phyloP scores from a whole-genome alignment of 306 rosid species.

The Carpinus viminea region DNA sequence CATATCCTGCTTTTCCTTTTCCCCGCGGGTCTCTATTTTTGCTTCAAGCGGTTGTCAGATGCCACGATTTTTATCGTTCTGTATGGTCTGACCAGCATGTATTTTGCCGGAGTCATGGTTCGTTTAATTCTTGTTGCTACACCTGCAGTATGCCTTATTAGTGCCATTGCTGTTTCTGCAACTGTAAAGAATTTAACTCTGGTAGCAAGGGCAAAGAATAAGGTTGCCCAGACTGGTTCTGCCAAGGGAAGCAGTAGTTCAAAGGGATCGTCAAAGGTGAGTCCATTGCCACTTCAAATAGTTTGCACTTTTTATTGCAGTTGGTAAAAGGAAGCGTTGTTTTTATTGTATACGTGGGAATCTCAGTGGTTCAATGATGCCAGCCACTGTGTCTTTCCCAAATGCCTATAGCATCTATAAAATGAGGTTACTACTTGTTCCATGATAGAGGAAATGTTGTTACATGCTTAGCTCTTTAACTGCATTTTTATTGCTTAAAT shows the following conservation, averaged over 20 bases:
- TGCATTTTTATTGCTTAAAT: neutral
- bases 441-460: neutral
- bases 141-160: slow-evolving; percentile 93
- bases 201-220: slow-evolving; percentile 63
- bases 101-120: slow-evolving; percentile 99
- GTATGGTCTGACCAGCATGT: slow-evolving; percentile 99
- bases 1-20: slow-evolving; percentile 90
- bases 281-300: slow-evolving; percentile 23
- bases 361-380: neutral
- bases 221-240: slow-evolving; percentile 69
- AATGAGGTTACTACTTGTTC: neutral
- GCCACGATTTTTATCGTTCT: slow-evolving; percentile 94
- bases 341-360: neutral
- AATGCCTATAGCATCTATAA: neutral
- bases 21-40: slow-evolving; percentile 98
- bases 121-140: slow-evolving; percentile 97
- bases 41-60: slow-evolving; percentile 97
- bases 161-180: slow-evolving; percentile 96
- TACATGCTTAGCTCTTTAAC: neutral
- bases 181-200: slow-evolving; percentile 83
- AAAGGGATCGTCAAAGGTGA: slow-evolving; percentile 87
- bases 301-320: slow-evolving; percentile 10
- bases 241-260: slow-evolving; percentile 55
- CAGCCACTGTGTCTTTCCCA: neutral
- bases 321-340: neutral